phyloP scores from a whole-genome alignment of 768 basidiomycete species.

The Suillus decipiens region DNA sequence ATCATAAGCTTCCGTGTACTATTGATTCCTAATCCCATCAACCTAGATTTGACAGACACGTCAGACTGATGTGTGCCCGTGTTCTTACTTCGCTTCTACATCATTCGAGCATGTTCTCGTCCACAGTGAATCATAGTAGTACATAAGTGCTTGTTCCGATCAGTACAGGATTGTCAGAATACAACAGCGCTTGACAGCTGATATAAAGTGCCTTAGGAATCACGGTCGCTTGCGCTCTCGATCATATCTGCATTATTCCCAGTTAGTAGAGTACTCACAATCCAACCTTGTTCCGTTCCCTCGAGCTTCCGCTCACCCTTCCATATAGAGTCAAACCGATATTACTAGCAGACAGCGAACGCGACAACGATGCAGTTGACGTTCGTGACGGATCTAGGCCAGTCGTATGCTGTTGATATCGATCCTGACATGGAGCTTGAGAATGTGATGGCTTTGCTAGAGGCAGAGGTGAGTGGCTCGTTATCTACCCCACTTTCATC shows the following conservation, averaged over 20 bases:
- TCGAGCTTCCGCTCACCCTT: background rate
- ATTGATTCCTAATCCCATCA: background rate
- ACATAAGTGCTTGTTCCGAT: background rate
- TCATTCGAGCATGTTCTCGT: conserved; percentile 2
- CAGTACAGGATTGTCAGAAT: conserved; percentile 2
- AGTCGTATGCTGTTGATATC: conserved; percentile 74
- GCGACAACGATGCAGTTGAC: conserved; percentile 61
- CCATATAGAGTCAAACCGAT: background rate
- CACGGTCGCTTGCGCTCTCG: background rate
- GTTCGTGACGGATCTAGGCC: conserved; percentile 67
- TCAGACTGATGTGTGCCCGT: background rate
- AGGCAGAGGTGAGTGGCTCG: conserved; percentile 78
- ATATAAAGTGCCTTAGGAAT: background rate
- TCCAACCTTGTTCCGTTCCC: background rate
- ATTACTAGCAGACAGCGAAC: background rate
- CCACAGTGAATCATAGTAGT: background rate
- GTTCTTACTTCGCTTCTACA: background rate
- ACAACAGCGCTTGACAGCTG: conserved; percentile 5
- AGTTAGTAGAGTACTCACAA: background rate
- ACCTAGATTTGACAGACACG: background rate
- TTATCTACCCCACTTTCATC: background rate
- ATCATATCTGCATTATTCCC: background rate
- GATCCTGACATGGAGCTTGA: conserved; percentile 90
- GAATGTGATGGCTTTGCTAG: conserved; percentile 91
- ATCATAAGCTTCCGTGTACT: background rate